phyloP scores from a whole-genome alignment of 2,329 filamentous ascomycete species.

The Aspergillus floridensis region DNA sequence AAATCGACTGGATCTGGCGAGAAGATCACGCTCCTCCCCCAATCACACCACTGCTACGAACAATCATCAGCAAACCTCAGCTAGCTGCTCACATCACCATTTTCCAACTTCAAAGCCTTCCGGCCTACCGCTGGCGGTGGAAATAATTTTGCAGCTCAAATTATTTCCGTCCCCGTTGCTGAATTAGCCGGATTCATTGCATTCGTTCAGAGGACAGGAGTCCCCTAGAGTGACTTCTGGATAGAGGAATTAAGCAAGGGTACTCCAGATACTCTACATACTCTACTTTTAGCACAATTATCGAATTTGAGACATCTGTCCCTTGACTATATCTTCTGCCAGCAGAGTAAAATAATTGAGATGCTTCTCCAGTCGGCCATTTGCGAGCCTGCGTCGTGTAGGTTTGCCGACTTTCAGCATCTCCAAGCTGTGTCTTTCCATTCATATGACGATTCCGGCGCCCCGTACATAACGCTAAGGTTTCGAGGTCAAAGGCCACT shows the following conservation, averaged over 20 bases:
- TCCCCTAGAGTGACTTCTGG: slow-evolving; percentile 14
- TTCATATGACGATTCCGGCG: not conserved
- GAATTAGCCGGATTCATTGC: slow-evolving; percentile 6
- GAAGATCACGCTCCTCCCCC: slow-evolving; percentile 9
- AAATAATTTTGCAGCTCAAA: not conserved
- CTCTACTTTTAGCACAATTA: slow-evolving; percentile 20
- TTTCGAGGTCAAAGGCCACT: too few species aligned
- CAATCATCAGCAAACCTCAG: slow-evolving; percentile 16
- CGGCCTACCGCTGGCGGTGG: not conserved
- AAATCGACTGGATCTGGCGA: slow-evolving; percentile 17
- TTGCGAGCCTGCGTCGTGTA: not conserved
- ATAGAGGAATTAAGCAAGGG: slow-evolving; percentile 15
- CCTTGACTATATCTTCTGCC: slow-evolving; percentile 9
- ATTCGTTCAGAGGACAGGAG: slow-evolving; percentile 8
- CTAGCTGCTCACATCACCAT: slow-evolving; percentile 15
- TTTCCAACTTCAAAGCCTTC: slow-evolving; percentile 11
- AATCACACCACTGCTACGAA: slow-evolving; percentile 18
- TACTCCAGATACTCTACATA: slow-evolving; percentile 17
- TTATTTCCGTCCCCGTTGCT: slow-evolving; percentile 1
- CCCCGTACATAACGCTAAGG: not conserved
- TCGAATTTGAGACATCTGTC: slow-evolving; percentile 15
- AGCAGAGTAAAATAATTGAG: slow-evolving; percentile 10
- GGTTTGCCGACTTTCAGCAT: slow-evolving; percentile 11
- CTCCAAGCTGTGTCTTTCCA: slow-evolving; percentile 6
- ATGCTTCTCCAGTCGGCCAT: slow-evolving; percentile 16